These are phyloP conservation scores for Malus domestica DNA, from an alignment of 306 rosid genomes.

Conservation along the genomic window DNA sequence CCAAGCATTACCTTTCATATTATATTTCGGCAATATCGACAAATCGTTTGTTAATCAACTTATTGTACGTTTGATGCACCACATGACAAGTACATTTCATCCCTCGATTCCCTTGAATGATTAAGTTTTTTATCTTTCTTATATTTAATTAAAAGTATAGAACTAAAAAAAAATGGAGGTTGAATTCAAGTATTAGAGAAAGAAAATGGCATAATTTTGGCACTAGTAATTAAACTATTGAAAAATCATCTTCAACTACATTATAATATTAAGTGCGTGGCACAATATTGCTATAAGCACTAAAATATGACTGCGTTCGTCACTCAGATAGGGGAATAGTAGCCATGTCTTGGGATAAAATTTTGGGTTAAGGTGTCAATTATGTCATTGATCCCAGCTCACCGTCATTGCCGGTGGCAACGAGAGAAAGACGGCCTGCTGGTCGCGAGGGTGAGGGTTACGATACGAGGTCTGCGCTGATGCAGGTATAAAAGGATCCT, in stretches of 20 bases:
- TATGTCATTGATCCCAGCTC: too few relatives aligned
- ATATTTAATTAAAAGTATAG: background rate
- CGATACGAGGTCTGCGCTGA: too few relatives aligned
- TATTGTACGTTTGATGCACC: background rate
- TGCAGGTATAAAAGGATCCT: too few relatives aligned
- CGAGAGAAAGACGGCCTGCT: too few relatives aligned
- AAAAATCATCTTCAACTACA: background rate
- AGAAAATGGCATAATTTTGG: background rate
- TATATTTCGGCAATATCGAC: background rate
- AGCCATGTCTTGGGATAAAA: background rate
- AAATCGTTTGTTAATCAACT: background rate
- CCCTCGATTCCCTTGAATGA: background rate
- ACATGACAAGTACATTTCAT: background rate
- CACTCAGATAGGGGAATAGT: constrained; percentile 25
- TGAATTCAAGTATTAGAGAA: background rate
- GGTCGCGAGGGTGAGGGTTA: too few relatives aligned
- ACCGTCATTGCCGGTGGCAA: too few relatives aligned
- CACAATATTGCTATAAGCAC: background rate
- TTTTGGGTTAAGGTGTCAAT: too few relatives aligned
- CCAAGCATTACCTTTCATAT: too few relatives aligned
- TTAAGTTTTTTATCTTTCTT: background rate
- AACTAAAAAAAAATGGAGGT: too few relatives aligned
- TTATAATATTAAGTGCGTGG: constrained; percentile 11
- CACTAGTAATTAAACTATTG: background rate
- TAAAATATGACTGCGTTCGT: background rate